Percentiles rank a stretch among this genome's conserved stretches.
These are phyloP conservation scores for Hyaloscypha hepaticicola DNA, from an alignment of 495 filamentous ascomycete species.

Conservation along the genomic window DNA sequence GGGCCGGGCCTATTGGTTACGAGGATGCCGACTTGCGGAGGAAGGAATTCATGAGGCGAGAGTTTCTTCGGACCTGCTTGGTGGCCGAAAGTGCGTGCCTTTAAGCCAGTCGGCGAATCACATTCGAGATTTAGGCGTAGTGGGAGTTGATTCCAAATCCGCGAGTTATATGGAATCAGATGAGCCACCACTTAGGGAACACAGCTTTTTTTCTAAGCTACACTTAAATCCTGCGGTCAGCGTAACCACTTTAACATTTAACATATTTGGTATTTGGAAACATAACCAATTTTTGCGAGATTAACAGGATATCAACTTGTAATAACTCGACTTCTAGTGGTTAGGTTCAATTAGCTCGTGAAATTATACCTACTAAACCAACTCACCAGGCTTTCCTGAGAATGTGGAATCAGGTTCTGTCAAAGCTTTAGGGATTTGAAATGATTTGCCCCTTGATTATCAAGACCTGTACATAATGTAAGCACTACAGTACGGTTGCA, in stretches of 20 bases:
- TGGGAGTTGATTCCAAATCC: background rate
- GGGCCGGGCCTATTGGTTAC: too few species aligned
- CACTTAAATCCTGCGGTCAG: background rate
- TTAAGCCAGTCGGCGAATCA: too few species aligned
- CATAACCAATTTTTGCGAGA: too few species aligned
- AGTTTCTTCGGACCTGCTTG: too few species aligned
- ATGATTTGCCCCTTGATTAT: background rate
- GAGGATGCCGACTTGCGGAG: too few species aligned
- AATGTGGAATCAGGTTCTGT: background rate
- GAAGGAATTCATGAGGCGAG: too few species aligned
- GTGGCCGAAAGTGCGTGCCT: too few species aligned
- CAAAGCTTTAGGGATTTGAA: background rate
- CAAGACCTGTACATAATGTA: background rate
- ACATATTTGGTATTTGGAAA: background rate
- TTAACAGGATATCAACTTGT: too few species aligned
- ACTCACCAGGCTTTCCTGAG: background rate
- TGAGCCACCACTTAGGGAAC: background rate
- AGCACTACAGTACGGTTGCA: background rate
- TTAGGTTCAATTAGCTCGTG: too few species aligned
- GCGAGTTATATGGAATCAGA: background rate
- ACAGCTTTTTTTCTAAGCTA: background rate
- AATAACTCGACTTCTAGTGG: too few species aligned
- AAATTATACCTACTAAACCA: too few species aligned
- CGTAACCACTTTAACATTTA: background rate
- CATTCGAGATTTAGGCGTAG: background rate